These are phyloP conservation scores for Trichoderma breve DNA, from an alignment of 2,329 filamentous ascomycete species.

Conservation along the genomic window DNA sequence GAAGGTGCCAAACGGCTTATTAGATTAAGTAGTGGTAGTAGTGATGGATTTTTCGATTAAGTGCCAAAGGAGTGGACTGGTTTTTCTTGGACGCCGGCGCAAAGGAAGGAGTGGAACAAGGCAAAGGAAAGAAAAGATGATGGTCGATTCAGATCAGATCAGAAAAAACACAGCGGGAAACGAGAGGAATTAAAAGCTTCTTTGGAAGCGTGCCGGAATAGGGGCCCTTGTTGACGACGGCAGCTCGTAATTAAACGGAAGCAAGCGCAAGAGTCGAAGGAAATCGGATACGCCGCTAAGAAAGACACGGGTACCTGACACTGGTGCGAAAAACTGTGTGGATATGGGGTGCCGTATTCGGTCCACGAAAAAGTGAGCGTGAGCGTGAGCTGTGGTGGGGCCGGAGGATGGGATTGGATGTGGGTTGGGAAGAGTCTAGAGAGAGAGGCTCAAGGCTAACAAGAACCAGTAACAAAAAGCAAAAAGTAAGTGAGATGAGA, in stretches of 20 bases:
- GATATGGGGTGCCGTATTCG: conserved; percentile 22
- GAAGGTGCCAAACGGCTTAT: not conserved
- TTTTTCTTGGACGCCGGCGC: conserved; percentile 9
- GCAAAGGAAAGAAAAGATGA: not conserved
- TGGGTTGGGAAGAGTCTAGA: not conserved
- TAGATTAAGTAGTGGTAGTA: conserved; percentile 4
- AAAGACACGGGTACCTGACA: conserved; percentile 27
- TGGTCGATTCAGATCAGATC: not conserved
- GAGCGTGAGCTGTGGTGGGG: conserved; percentile 14
- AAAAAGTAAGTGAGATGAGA: not conserved
- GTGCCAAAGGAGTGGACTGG: conserved; percentile 15
- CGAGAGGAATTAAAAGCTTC: conserved; percentile 8
- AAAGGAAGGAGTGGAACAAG: conserved; percentile 10
- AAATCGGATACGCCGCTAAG: conserved; percentile 19
- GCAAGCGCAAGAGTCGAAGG: not conserved
- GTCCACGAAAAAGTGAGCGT: not conserved
- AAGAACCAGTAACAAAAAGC: not conserved
- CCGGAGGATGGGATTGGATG: not conserved
- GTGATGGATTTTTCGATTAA: conserved; percentile 6
- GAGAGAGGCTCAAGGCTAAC: not conserved
- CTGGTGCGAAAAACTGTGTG: conserved; percentile 19
- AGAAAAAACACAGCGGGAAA: conserved; percentile 5
- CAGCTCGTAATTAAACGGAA: conserved; percentile 16
- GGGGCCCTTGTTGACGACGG: conserved; percentile 16
- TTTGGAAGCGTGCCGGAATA: conserved; percentile 3